phyloP scores from a whole-genome alignment of 352 stramenopile species.

The Pythium phragmiticola region DNA sequence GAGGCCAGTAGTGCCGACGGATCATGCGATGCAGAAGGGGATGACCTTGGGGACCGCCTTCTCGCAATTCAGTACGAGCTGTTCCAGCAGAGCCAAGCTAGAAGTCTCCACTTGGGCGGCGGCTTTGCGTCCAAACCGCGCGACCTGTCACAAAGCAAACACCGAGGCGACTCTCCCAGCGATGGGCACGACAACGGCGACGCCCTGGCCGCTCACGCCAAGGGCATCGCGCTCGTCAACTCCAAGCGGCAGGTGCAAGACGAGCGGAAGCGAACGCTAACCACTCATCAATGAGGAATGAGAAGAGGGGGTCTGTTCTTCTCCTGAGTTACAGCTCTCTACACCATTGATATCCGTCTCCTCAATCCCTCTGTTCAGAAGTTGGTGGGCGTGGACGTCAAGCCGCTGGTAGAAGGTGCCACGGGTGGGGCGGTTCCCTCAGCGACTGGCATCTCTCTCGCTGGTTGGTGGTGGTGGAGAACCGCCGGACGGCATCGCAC shows the following conservation, averaged over 20 bases:
- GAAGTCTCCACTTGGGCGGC: constrained; percentile 19
- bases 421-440: background rate
- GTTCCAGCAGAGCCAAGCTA: constrained; percentile 19
- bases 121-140: constrained; percentile 26
- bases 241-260: constrained; percentile 12
- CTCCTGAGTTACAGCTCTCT: background rate
- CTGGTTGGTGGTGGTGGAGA: constrained; percentile 19
- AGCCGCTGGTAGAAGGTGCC: no score
- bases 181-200: background rate
- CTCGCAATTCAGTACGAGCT: constrained; percentile 13
- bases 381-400: no score
- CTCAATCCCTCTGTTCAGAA: background rate
- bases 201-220: background rate
- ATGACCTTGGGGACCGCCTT: constrained; percentile 3
- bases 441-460: background rate
- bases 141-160: background rate
- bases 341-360: background rate
- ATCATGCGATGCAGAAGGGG: background rate
- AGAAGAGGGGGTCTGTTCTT: background rate
- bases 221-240: constrained; percentile 4
- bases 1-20: background rate
- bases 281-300: background rate
- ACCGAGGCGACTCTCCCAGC: background rate
- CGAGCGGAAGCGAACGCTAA: constrained; percentile 16
- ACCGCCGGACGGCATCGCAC: constrained; percentile 54